These are phyloP conservation scores for Mucor racemosus DNA, from an alignment of 371 early-diverging fungal species.

Conservation along the genomic window DNA sequence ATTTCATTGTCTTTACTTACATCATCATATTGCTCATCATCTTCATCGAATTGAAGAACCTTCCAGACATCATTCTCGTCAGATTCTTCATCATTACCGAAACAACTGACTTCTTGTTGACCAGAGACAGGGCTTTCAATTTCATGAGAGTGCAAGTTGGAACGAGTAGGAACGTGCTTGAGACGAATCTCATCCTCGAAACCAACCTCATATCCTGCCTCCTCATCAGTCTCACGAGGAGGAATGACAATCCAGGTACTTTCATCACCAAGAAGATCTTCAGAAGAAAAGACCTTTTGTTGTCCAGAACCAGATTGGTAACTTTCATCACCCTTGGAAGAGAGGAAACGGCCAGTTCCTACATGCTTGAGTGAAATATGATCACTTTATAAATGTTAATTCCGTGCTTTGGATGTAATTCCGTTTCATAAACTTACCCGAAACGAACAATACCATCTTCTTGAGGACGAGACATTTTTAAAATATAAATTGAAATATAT, in stretches of 20 bases:
- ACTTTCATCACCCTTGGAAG: slow-evolving; percentile 31
- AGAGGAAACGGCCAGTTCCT: slow-evolving; percentile 59
- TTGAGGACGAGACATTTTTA: slow-evolving; percentile 9
- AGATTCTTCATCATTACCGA: slow-evolving; percentile 48
- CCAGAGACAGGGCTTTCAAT: slow-evolving; percentile 52
- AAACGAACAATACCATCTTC: slow-evolving; percentile 19
- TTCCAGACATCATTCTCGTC: slow-evolving; percentile 70
- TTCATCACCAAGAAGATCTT: slow-evolving; percentile 39
- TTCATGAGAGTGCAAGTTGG: slow-evolving; percentile 66
- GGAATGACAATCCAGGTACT: slow-evolving; percentile 64
- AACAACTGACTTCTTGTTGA: slow-evolving; percentile 69
- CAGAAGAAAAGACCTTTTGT: slow-evolving; percentile 52
- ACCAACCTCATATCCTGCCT: slow-evolving; percentile 52
- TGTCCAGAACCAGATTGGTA: slow-evolving; percentile 59
- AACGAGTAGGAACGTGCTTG: slow-evolving; percentile 53
- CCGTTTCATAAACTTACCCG: slow-evolving; percentile 3
- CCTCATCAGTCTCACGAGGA: slow-evolving; percentile 36
- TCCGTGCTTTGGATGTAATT: background rate
- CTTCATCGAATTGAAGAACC: slow-evolving; percentile 44
- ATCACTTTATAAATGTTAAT: background rate
- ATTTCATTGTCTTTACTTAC: background rate
- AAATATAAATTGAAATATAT: background rate
- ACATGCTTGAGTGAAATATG: slow-evolving; percentile 54
- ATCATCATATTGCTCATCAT: slow-evolving; percentile 43
- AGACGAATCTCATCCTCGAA: slow-evolving; percentile 61